Conservation (phyloP, 139 green algal genomes). For the Picochlorum sp. region DNA sequence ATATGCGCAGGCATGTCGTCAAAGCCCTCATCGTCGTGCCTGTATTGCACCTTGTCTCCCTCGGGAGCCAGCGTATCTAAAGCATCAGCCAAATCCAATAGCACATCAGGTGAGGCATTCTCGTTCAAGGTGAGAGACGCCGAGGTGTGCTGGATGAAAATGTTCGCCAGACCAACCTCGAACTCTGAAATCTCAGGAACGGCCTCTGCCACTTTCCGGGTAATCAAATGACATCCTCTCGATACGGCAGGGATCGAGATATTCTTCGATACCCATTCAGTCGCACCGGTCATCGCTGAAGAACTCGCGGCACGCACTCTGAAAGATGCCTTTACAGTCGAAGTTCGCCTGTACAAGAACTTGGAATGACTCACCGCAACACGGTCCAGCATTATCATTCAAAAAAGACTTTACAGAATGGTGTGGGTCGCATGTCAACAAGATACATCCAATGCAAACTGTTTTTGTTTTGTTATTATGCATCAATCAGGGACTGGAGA, state of each 20-base stretch:
- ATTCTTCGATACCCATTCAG: slow-evolving; percentile 31
- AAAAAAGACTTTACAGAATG: too few relatives aligned
- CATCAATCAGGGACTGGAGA: too few relatives aligned
- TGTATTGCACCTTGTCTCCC: slow-evolving; percentile 41
- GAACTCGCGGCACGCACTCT: too few relatives aligned
- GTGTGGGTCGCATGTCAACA: too few relatives aligned
- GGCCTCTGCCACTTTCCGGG: slow-evolving; percentile 38
- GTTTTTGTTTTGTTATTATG: too few relatives aligned
- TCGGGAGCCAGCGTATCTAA: slow-evolving; percentile 67
- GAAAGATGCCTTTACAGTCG: too few relatives aligned
- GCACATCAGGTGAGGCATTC: slow-evolving; percentile 45
- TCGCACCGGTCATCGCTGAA: not conserved
- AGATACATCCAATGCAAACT: too few relatives aligned
- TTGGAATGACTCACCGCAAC: too few relatives aligned
- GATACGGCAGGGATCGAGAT: slow-evolving; percentile 33
- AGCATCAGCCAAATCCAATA: slow-evolving; percentile 61
- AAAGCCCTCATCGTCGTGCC: slow-evolving; percentile 63
- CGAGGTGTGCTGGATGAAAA: slow-evolving; percentile 70
- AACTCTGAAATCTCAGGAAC: slow-evolving; percentile 43
- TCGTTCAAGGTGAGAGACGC: slow-evolving; percentile 66
- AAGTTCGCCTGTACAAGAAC: too few relatives aligned
- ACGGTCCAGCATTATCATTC: too few relatives aligned
- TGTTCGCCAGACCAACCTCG: slow-evolving; percentile 60
- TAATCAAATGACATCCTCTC: slow-evolving; percentile 67
- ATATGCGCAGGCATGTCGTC: slow-evolving; percentile 76